phyloP scores from a whole-genome alignment of 345 rosid species.

The Eucalyptus lansdowneana region DNA sequence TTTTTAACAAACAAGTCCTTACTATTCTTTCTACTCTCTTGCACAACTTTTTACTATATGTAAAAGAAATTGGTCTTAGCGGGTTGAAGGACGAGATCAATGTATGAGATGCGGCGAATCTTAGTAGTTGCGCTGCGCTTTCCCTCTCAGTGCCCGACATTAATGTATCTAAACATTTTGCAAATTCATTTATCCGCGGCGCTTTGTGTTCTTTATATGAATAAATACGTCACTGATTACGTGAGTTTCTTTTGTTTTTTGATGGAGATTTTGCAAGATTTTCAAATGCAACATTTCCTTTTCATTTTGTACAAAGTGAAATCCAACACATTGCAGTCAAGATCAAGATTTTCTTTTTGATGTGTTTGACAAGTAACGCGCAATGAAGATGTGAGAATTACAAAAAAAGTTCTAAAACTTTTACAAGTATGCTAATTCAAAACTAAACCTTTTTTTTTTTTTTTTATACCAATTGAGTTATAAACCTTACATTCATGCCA shows the following conservation, averaged over 20 bases:
- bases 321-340: background rate
- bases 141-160: background rate
- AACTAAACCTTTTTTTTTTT: too few relatives aligned
- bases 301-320: background rate
- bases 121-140: background rate
- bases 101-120: background rate
- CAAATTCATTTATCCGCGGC: background rate
- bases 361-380: background rate
- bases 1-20: too few relatives aligned
- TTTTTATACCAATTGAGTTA: too few relatives aligned
- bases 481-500: too few relatives aligned
- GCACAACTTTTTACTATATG: too few relatives aligned
- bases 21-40: too few relatives aligned
- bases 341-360: background rate
- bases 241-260: rapidly evolving
- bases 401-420: too few relatives aligned
- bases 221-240: background rate
- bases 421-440: too few relatives aligned
- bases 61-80: background rate
- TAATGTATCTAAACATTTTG: background rate
- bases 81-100: background rate
- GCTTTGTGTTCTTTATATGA: background rate
- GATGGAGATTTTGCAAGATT: background rate
- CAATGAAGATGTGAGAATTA: background rate
- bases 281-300: background rate